phyloP scores from a whole-genome alignment of 495 filamentous ascomycete genomes.

The Schizothecium vesticola region DNA sequence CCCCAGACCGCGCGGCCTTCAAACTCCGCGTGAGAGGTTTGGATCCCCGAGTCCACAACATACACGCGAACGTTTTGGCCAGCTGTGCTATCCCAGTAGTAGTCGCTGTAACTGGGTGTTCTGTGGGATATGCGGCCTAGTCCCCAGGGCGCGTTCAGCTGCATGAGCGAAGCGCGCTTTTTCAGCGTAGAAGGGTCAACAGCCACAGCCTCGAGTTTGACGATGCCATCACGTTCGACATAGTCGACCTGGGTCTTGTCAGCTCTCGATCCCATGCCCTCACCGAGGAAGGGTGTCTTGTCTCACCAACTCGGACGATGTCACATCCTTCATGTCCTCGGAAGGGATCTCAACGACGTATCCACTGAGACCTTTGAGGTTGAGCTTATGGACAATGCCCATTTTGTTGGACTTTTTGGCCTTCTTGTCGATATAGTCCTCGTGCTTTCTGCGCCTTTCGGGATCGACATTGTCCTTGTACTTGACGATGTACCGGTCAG shows the following conservation, averaged over 20 bases:
- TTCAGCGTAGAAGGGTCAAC: not conserved
- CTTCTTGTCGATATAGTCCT: constrained; percentile 10
- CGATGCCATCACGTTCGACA: constrained; percentile 17
- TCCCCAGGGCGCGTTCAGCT: constrained; percentile 42
- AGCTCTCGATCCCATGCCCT: not conserved
- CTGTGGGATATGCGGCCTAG: constrained; percentile 52
- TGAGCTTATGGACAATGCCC: constrained; percentile 9
- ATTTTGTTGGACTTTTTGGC: constrained; percentile 8
- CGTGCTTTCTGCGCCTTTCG: constrained; percentile 9
- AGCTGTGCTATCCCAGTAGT: constrained; percentile 26
- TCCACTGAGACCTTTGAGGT: constrained; percentile 12
- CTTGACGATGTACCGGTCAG: constrained; percentile 23
- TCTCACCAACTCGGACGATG: constrained; percentile 10
- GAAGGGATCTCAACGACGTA: constrained; percentile 18
- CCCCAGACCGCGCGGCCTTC: constrained; percentile 49
- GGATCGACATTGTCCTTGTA: constrained; percentile 18
- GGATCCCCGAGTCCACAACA: constrained; percentile 55
- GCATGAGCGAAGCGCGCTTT: constrained; percentile 14
- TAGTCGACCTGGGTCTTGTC: constrained; percentile 16
- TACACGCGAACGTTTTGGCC: constrained; percentile 32
- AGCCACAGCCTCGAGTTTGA: constrained; percentile 6
- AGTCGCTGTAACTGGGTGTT: constrained; percentile 33
- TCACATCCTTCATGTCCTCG: constrained; percentile 8
- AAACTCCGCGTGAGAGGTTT: constrained; percentile 49
- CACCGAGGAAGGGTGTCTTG: not conserved